Base-by-base conservation (phyloP, 2,329 filamentous ascomycete genomes). In the Fusarium mexicanum region DNA sequence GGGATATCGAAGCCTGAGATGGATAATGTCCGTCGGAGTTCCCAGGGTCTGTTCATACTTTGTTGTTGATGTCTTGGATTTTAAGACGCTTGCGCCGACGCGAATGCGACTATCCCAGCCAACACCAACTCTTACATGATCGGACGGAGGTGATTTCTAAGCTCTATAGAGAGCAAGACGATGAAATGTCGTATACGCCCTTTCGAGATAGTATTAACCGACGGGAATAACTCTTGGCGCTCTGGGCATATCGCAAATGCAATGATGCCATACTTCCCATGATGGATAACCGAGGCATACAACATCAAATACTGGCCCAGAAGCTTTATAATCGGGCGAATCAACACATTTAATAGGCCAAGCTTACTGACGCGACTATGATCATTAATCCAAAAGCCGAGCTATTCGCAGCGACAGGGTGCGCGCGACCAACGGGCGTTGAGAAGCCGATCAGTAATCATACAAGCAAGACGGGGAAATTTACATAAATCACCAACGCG, bases 381-480 rank as follows among this genome's bases (percentile, higher is more conserved):
- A 73, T 73, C 70, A 73, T 71, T 73, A 67, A 67, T 73, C 58
- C 17, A 13, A 60, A 44, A 41, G 29, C 47, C 35, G 37, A 43
- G 24, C 26, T 20, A 18, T 29, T 50, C 37, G 41, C 29, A 55
- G 29, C 7, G 17, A 51, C 26, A 26, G 31, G n/a, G 12, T 22
- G 10, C 18, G 20, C 26, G 29, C 37, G 26, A 31, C 47, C 48
- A 60, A 51, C 17, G 26, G 11, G 54, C 37, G 17, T 40, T 20
- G 47, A 54, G 48, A 58, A 50, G 20, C 11, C n/a, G 71, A 73
- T 73, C 71, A 73, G 53, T 73, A 73, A 73, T 73, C 71, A 71
- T 16, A 13, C 24, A 44, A 55, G 40, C 31, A 53, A 6, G 12
- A 24, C 54, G 35, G 47, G 31, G 35, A 26, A 44, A 48, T 26